Conservation (phyloP, 2,329 filamentous ascomycete genomes). For the Claviceps lovelessii region DNA sequence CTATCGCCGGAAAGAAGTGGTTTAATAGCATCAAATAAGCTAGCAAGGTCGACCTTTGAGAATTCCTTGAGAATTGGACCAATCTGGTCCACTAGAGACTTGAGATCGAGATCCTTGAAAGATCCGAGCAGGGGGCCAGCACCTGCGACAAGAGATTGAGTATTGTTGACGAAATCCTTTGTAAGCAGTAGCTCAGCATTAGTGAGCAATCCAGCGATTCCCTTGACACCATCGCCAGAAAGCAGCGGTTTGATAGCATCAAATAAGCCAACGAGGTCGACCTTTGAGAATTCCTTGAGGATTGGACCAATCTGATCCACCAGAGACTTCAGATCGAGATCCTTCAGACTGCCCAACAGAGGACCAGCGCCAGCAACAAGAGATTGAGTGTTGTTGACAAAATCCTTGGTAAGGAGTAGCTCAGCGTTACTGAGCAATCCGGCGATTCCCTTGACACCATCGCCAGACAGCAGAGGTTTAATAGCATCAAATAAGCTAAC, state of each 20-base stretch:
- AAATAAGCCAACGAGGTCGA: slow-evolving; percentile 2
- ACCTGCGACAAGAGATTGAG: slow-evolving; percentile 12
- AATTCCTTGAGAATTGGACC: slow-evolving; percentile 17
- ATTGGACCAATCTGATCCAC: slow-evolving; percentile 14
- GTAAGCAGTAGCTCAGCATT: slow-evolving; percentile 19
- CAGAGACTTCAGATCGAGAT: slow-evolving; percentile 12
- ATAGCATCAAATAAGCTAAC: slow-evolving; percentile 2
- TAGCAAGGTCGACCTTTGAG: slow-evolving; percentile 2
- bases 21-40: slow-evolving; percentile 4
- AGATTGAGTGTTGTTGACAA: slow-evolving; percentile 10
- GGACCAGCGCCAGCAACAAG: slow-evolving; percentile 13
- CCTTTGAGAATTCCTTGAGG: slow-evolving; percentile 8
- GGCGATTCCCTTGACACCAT: slow-evolving; percentile 11
- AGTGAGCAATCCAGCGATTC: slow-evolving; percentile 15
- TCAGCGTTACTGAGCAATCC: slow-evolving; percentile 2
- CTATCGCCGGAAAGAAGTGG: slow-evolving; percentile 10
- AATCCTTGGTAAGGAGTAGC: slow-evolving; percentile 5
- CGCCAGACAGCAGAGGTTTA: slow-evolving; percentile 9
- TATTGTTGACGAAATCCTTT: slow-evolving; percentile 18
- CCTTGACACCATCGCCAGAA: slow-evolving; percentile 10
- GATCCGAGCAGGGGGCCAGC: slow-evolving; percentile 20
- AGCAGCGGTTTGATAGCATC: slow-evolving; percentile 9
- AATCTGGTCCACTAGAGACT: slow-evolving; percentile 7
- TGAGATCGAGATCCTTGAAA: slow-evolving; percentile 17
- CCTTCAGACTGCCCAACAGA: slow-evolving; percentile 20